Evolutionary conservation across 2,329 filamentous ascomycete genomes (phyloP).

Genomic region (Trichoderma semiorbis): DNA sequence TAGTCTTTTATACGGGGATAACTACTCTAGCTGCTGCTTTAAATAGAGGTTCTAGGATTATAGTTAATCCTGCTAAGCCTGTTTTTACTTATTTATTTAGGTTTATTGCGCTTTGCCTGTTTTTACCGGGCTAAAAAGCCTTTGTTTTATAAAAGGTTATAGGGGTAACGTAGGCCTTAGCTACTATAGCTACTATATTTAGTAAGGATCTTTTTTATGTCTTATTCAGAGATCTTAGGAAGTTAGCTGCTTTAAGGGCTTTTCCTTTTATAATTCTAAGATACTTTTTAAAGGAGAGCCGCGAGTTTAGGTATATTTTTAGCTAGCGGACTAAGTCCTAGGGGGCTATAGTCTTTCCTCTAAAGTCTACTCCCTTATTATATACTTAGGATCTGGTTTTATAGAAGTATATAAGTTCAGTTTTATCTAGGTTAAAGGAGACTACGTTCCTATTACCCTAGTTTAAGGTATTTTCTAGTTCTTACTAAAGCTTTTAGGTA

Average conservation of each 20-base stretch:
- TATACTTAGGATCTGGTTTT: no score
- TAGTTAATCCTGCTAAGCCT: no score
- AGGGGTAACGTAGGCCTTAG: not conserved
- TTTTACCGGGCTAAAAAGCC: not conserved
- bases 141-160: not conserved
- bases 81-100: no score
- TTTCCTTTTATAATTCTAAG: not conserved
- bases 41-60: no score
- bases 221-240: no score
- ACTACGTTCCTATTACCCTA: no score
- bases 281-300: not conserved
- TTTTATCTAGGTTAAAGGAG: no score
- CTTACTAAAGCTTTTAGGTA: not conserved
- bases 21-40: no score
- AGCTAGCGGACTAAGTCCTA: not conserved
- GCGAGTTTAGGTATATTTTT: not conserved
- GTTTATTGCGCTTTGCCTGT: not conserved
- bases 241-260: not conserved
- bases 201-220: no score
- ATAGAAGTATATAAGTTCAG: no score
- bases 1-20: no score
- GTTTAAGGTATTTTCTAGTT: no score
- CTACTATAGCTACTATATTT: not conserved
- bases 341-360: not conserved
- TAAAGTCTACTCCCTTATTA: not conserved